Evolutionary conservation across 2,329 filamentous ascomycete species (phyloP), one percentile per base, ranked within the genome.

Genomic region (Cytospora schulzeri): DNA sequence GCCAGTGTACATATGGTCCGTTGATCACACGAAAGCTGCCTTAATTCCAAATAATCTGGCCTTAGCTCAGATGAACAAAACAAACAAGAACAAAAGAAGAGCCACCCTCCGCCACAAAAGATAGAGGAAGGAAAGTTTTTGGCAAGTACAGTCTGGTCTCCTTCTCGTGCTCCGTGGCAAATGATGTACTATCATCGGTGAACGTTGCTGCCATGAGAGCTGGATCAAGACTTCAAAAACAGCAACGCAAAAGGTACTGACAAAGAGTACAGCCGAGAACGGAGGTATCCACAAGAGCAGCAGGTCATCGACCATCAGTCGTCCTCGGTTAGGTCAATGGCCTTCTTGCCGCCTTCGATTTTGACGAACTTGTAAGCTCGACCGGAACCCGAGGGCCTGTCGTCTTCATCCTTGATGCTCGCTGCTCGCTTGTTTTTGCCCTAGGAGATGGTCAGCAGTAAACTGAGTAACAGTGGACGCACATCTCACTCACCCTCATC

Each of bases 331-430:
- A 69, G 63, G 50, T 68, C 68, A 19, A 69, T 66, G 9, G 33
- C 51, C 22, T 67, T 50, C 28, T 63, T 59, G 2, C 60, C 64
- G 12, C 59, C 66, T 7, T 56, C 35, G 9, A 63, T 41, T 26
- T 35, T 69, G 38, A 60, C 51, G 8, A 48, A 51, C 29, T 69
- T 69, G 24, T 61, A 66, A 2, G 57, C 64, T 12, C 26, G 53
- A 12, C 15, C 33, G 6, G 59, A 22, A 14, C 17, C 1, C 14
- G 57, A 55, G 6, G 72, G 70, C 3, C 65, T 11, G 35, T 64
- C 66, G 19, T 67, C 62, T 17, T 71, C 73, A 17, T 71, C 71
- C 64, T 77, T 77, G 65, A 72, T 66, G 9, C 57, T 8, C 9
- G 19, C 29, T 12, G 48, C 66, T 52, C 28, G 33, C 26, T 52